A percentile compares a stretch with the other conserved stretches of the same genome.
These are phyloP conservation scores for Coemansia biformis DNA, from an alignment of 192 early-diverging fungal species.

Conservation along the genomic window DNA sequence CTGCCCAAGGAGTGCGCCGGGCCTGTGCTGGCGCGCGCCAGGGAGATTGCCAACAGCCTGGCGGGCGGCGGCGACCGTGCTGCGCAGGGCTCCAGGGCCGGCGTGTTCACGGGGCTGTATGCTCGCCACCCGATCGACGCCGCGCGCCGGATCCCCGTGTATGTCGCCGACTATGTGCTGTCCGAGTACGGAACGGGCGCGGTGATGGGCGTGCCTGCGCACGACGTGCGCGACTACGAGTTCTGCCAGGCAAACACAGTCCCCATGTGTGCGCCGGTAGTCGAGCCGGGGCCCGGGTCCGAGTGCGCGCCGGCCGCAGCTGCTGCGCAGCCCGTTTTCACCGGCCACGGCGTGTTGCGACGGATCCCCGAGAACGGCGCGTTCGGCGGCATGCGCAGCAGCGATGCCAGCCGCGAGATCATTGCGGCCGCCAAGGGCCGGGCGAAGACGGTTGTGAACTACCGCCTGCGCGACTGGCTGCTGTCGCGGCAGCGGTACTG, in stretches of 20 bases:
- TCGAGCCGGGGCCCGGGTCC: slow-evolving; percentile 32
- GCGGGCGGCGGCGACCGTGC: slow-evolving; percentile 14
- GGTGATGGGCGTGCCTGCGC: slow-evolving; percentile 82
- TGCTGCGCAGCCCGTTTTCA: slow-evolving; percentile 18
- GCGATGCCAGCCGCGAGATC: slow-evolving; percentile 55
- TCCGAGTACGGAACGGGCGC: slow-evolving; percentile 76
- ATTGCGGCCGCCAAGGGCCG: slow-evolving; percentile 40
- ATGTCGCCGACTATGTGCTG: slow-evolving; percentile 68
- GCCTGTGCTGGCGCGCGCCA: slow-evolving; percentile 11
- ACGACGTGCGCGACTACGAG: slow-evolving; percentile 68
- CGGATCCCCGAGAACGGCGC: slow-evolving; percentile 42
- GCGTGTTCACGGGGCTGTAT: slow-evolving; percentile 60
- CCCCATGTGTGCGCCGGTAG: slow-evolving; percentile 35
- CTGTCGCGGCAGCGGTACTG: slow-evolving; percentile 92
- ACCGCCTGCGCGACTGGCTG: slow-evolving; percentile 89
- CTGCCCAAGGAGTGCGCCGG: slow-evolving; percentile 13
- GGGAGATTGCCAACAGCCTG: slow-evolving; percentile 12
- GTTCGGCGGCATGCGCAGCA: slow-evolving; percentile 58
- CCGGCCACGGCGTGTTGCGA: slow-evolving; percentile 56
- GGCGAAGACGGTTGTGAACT: slow-evolving; percentile 59
- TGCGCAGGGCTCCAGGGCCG: slow-evolving; percentile 14
- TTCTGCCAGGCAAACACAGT: slow-evolving; percentile 58
- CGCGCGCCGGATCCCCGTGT: slow-evolving; percentile 57
- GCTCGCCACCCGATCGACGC: slow-evolving; percentile 59
- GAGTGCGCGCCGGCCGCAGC: too few species aligned